Evolutionary conservation across 2,329 filamentous ascomycete species (phyloP).

Genomic region (Alternaria sp.): DNA sequence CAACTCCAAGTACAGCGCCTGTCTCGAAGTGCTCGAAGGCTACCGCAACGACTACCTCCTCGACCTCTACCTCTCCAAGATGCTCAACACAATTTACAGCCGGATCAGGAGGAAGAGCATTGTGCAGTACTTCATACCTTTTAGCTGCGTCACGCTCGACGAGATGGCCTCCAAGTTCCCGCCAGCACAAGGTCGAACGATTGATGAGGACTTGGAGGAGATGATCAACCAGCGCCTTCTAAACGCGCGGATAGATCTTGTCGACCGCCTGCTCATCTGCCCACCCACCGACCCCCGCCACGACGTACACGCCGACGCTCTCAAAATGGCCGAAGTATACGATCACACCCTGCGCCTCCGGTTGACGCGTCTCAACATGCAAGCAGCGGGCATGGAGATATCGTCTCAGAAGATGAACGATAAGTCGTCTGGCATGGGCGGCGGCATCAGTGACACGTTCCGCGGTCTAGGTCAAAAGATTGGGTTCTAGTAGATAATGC

Average conservation of each 20-base stretch:
- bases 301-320: conserved; percentile 71
- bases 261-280: conserved; percentile 78
- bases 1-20: conserved; percentile 85
- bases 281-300: conserved; percentile 70
- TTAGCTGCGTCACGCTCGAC: conserved; percentile 81
- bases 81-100: conserved; percentile 73
- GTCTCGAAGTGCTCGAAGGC: conserved; percentile 79
- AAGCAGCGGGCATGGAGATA: conserved; percentile 77
- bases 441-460: conserved; percentile 34
- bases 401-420: conserved; percentile 30
- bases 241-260: conserved; percentile 82
- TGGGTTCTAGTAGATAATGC: conserved; percentile 27
- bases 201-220: conserved; percentile 74
- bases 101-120: conserved; percentile 89
- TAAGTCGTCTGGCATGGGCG: conserved; percentile 20
- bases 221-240: conserved; percentile 79
- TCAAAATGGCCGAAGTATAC: conserved; percentile 73
- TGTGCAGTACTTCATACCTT: conserved; percentile 88
- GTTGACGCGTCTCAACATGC: conserved; percentile 77
- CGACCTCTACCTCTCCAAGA: conserved; percentile 81
- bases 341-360: conserved; percentile 77
- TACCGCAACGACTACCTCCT: conserved; percentile 88
- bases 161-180: conserved; percentile 81
- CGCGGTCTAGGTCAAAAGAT: conserved; percentile 39
- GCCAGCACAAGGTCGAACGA: conserved; percentile 53